These are phyloP conservation scores for Neonectria ditissima DNA, from an alignment of 2,329 filamentous ascomycete genomes.

Conservation along the genomic window DNA sequence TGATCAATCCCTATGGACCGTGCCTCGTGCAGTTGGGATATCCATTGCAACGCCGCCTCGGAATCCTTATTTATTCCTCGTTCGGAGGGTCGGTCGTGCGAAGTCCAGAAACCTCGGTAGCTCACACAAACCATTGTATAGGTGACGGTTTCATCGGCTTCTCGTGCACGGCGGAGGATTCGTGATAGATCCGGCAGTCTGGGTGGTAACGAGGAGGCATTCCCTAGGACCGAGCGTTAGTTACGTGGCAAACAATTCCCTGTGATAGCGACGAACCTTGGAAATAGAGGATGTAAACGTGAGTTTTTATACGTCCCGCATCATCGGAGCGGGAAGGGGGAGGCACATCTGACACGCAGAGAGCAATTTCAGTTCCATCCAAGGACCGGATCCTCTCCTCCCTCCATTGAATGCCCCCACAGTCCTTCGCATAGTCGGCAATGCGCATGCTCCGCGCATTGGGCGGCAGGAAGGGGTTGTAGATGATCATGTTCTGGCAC, in stretches of 20 bases:
- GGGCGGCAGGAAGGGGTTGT: constrained; percentile 81
- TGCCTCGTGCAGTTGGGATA: constrained; percentile 57
- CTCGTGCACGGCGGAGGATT: constrained; percentile 60
- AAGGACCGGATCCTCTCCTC: constrained; percentile 69
- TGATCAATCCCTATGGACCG: constrained; percentile 27
- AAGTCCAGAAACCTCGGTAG: constrained; percentile 84
- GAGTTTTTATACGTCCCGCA: constrained; percentile 34
- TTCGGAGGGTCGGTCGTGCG: constrained; percentile 77
- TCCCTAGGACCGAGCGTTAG: constrained; percentile 56
- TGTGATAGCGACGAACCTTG: constrained; percentile 38
- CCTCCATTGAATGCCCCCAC: constrained; percentile 73
- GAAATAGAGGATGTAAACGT: constrained; percentile 59
- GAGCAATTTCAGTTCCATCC: constrained; percentile 74
- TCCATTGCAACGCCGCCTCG: constrained; percentile 72
- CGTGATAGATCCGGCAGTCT: constrained; percentile 68
- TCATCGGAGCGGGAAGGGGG: constrained; percentile 11
- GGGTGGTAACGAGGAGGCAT: constrained; percentile 69
- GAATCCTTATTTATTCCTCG: constrained; percentile 77
- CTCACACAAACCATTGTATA: constrained; percentile 68
- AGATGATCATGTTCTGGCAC: constrained; percentile 86
- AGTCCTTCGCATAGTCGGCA: constrained; percentile 69
- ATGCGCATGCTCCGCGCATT: constrained; percentile 77
- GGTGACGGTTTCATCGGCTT: constrained; percentile 48
- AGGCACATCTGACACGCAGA: constrained; percentile 64
- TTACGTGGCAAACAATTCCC: constrained; percentile 31